Percentiles rank a stretch among this genome's conserved stretches.
Conservation (phyloP, 805 yeast species). For the Scheffersomyces lignosus region DNA sequence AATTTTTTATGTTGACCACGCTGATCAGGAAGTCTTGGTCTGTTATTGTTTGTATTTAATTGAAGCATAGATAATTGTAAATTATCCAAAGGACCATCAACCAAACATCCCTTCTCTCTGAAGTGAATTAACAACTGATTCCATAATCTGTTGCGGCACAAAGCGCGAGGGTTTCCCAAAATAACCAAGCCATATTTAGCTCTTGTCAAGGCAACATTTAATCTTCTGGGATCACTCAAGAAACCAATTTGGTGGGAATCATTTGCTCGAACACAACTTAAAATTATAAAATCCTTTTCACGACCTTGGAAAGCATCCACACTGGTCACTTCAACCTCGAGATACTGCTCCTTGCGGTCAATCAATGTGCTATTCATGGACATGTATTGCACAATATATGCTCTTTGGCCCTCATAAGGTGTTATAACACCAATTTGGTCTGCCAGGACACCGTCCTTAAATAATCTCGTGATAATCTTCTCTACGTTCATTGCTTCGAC, state of each 20-base stretch:
- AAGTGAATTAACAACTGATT: constrained; percentile 72
- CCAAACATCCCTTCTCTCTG: constrained; percentile 82
- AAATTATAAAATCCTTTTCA: constrained; percentile 44
- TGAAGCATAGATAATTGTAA: constrained; percentile 71
- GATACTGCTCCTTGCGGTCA: constrained; percentile 58
- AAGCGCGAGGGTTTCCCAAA: constrained; percentile 80
- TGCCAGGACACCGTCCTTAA: constrained; percentile 76
- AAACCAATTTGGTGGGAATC: constrained; percentile 42
- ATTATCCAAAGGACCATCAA: constrained; percentile 84
- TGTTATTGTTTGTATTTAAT: constrained; percentile 24
- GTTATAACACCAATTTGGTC: constrained; percentile 89
- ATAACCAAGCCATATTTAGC: constrained; percentile 49
- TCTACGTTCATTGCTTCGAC: constrained; percentile 90
- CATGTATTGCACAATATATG: constrained; percentile 78
- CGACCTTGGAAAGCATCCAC: constrained; percentile 64
- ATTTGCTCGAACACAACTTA: constrained; percentile 46
- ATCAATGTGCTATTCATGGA: constrained; percentile 62
- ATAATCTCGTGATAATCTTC: constrained; percentile 67
- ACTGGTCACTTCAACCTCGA: constrained; percentile 84
- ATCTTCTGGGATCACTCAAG: constrained; percentile 43
- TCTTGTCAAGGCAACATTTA: constrained; percentile 46
- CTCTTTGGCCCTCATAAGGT: constrained; percentile 93
- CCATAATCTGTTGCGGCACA: constrained; percentile 75
- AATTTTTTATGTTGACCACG: constrained; percentile 5
- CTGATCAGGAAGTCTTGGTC: constrained; percentile 1